Base-by-base conservation (phyloP, 331 rosid species). In the Pyrus hybrid region DNA sequence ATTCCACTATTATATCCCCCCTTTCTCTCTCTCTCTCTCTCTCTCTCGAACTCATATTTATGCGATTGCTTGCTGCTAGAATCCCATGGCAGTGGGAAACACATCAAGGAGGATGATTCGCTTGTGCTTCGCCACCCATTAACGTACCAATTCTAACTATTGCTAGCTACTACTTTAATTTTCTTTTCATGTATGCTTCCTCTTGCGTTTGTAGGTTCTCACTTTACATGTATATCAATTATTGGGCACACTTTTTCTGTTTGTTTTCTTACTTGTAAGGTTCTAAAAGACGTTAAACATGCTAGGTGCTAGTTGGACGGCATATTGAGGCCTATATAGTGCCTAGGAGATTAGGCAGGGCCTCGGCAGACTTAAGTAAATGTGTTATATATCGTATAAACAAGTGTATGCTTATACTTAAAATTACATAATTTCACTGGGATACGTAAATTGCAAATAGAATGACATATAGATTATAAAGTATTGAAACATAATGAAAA, bases 31-130 rank as follows among this genome's bases (percentile, higher is more conserved):
- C 41, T 0, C 43, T 2, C 43, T 9, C 43, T 35, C 43, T 37
- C 13, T 37, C 45, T 37, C 45, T 37, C 0, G 4, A 37, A 37
- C 45, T 37, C 45, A 37, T 0, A 63, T 71, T 14, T 70, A 25
- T 6, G 54, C 13, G 10, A 41, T 41, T 41, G 30, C 54, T 69
- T 37, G 35, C 12, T 41, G 25, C 35, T 73, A 57, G 45, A 71
- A 78, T 65, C 83, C 72, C 81, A 77, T 86, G 87, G 87, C 75
- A 76, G 68, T 84, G 87, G 86, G 88, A 73, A 81, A 87, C 88
- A 85, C 86, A 87, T 84, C 77, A 77, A 51, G 80, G 83, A 70
- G 62, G 85, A 78, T 88, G 86, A 86, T 84, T 87, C 82, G 71
- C 70, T 76, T 65, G 25, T 30, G 58, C 76, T 77, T 75, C 73